Evolutionary conservation across 768 basidiomycete genomes (phyloP).

Genomic region (Mrakia blollopis): DNA sequence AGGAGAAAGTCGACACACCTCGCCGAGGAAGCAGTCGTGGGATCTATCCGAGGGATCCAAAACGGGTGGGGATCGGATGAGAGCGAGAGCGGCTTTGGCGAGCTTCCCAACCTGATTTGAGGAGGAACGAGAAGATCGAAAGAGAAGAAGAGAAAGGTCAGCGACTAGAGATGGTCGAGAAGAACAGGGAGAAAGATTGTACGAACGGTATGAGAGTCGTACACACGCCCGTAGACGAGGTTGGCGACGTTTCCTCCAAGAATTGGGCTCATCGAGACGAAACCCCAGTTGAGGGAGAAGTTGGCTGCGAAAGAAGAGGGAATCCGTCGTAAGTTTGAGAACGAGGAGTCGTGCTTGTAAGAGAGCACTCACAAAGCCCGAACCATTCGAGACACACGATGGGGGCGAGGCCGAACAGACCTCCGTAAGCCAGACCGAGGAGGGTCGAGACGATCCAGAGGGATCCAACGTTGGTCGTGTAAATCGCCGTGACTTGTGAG

Average conservation of each 20-base stretch:
- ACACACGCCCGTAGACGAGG: constrained; percentile 71
- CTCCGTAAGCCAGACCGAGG: constrained; percentile 67
- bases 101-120: background rate
- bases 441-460: constrained; percentile 61
- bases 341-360: background rate
- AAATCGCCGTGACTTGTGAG: constrained; percentile 61
- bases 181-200: background rate
- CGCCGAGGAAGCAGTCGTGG: constrained; percentile 28
- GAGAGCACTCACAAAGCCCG: constrained; percentile 57
- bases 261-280: constrained; percentile 61
- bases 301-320: background rate
- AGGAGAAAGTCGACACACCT: background rate
- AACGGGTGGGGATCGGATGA: background rate
- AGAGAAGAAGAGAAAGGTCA: background rate
- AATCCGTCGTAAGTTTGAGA: background rate
- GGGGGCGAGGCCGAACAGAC: constrained; percentile 65
- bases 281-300: constrained; percentile 22
- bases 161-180: too few species aligned
- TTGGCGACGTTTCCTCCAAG: constrained; percentile 79
- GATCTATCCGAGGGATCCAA: constrained; percentile 3
- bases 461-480: constrained; percentile 54
- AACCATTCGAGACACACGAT: constrained; percentile 85
- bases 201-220: constrained; percentile 61
- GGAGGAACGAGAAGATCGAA: too few species aligned
- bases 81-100: background rate